phyloP scores from a whole-genome alignment of 345 rosid species.

The Syzygium jambos region DNA sequence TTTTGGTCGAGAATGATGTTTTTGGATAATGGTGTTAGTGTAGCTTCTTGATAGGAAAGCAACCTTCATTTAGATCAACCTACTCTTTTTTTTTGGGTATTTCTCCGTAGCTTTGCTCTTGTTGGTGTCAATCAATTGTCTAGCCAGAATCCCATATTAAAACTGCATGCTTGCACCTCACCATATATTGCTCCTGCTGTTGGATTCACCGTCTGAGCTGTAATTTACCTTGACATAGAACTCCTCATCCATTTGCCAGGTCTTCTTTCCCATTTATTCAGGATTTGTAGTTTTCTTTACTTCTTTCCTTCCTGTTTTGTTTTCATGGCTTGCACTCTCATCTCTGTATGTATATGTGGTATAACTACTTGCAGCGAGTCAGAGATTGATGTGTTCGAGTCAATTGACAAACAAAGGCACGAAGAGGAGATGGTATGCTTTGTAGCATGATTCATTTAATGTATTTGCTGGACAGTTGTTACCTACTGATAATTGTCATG shows the following conservation, averaged over 20 bases:
- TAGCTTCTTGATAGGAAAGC: not conserved
- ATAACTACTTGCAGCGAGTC: slow-evolving; percentile 44
- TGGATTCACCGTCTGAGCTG: not conserved
- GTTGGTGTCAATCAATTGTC: not conserved
- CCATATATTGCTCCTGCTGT: not conserved
- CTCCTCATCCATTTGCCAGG: not conserved
- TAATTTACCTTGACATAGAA: not conserved
- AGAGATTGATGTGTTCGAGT: slow-evolving; percentile 87
- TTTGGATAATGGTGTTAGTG: not conserved
- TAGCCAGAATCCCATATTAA: not conserved
- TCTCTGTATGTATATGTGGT: not conserved
- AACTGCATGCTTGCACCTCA: not conserved
- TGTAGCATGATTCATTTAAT: not conserved
- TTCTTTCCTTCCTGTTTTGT: not conserved
- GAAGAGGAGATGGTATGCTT: slow-evolving; percentile 61
- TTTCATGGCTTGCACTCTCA: not conserved
- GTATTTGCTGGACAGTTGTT: not conserved
- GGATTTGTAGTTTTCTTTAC: not conserved
- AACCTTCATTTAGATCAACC: not conserved
- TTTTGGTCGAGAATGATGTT: not conserved
- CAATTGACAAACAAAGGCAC: too few species aligned
- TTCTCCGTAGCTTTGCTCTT: not conserved
- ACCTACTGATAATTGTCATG: not conserved
- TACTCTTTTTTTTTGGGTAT: not conserved
- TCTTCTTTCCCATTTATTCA: not conserved